Percentiles rank a stretch among this genome's conserved stretches.
phyloP scores from a whole-genome alignment of 371 early-diverging fungal species.

The Dinochytrium kinnereticum region DNA sequence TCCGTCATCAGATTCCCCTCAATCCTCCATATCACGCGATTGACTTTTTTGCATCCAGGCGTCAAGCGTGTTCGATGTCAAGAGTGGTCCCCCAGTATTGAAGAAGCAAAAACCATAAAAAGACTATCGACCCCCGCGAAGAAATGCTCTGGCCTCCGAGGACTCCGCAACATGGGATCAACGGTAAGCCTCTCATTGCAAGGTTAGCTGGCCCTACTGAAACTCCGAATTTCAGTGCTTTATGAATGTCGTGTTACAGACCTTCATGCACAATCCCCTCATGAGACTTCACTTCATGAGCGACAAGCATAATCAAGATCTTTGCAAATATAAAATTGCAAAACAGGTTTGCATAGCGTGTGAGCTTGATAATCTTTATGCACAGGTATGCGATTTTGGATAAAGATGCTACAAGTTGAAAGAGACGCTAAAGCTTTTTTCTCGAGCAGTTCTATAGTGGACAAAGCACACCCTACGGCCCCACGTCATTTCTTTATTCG shows the following conservation, averaged over 20 bases:
- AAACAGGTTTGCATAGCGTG: conserved; percentile 83
- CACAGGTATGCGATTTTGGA: conserved; percentile 52
- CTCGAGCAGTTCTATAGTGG: conserved; percentile 70
- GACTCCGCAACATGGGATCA: conserved; percentile 89
- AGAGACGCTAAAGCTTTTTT: too few species aligned
- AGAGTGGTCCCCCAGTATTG: conserved; percentile 58
- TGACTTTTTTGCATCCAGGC: conserved; percentile 51
- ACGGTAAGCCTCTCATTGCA: conserved; percentile 61
- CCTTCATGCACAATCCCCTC: conserved; percentile 89
- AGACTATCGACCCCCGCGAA: conserved; percentile 11
- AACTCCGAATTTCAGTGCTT: conserved; percentile 64
- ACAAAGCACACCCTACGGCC: conserved; percentile 76
- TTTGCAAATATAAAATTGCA: conserved; percentile 60
- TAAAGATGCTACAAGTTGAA: neutral
- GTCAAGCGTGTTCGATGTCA: conserved; percentile 48
- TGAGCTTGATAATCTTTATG: conserved; percentile 83
- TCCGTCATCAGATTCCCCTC: neutral
- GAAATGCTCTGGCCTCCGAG: conserved; percentile 73
- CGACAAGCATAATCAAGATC: conserved; percentile 76
- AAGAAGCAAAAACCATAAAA: conserved; percentile 54
- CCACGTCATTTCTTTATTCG: conserved; percentile 79
- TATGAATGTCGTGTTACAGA: conserved; percentile 92
- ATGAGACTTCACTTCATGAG: conserved; percentile 85
- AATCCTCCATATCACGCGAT: neutral
- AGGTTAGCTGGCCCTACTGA: neutral